Evolutionary conservation across 208 protist species (phyloP).

Genomic region (Leishmania turanica): DNA sequence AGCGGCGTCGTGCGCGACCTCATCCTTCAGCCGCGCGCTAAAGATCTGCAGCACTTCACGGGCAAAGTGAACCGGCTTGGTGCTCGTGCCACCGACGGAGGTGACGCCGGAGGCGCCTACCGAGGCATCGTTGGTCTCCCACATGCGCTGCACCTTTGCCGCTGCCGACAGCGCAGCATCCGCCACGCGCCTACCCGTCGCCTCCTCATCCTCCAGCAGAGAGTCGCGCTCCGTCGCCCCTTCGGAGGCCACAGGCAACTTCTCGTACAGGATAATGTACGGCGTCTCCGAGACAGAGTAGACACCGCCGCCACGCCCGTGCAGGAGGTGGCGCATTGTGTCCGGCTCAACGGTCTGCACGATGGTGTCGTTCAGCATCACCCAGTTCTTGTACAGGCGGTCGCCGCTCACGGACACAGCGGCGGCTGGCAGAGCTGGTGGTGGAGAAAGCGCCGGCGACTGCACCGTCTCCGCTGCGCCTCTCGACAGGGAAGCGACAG

Average conservation of each 20-base stretch:
- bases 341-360: conserved; percentile 31
- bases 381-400: conserved; percentile 38
- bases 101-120: not conserved
- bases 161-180: not conserved
- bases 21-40: not conserved
- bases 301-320: conserved; percentile 40
- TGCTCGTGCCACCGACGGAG: not conserved
- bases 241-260: conserved; percentile 17
- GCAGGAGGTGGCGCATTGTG: conserved; percentile 36
- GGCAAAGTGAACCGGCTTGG: not conserved
- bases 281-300: conserved; percentile 55
- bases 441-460: conserved; percentile 5
- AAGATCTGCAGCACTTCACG: conserved; percentile 4
- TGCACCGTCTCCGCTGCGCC: not conserved
- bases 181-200: not conserved
- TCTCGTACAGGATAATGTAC: conserved; percentile 69
- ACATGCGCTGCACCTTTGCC: not conserved
- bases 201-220: not conserved
- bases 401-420: conserved; percentile 16
- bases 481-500: not conserved
- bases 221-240: not conserved
- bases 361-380: conserved; percentile 65
- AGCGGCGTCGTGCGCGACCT: not conserved
- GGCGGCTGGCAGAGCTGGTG: not conserved
- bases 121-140: not conserved